Base-by-base conservation (phyloP, 495 filamentous ascomycete genomes). In the Schizothecium vesticola region DNA sequence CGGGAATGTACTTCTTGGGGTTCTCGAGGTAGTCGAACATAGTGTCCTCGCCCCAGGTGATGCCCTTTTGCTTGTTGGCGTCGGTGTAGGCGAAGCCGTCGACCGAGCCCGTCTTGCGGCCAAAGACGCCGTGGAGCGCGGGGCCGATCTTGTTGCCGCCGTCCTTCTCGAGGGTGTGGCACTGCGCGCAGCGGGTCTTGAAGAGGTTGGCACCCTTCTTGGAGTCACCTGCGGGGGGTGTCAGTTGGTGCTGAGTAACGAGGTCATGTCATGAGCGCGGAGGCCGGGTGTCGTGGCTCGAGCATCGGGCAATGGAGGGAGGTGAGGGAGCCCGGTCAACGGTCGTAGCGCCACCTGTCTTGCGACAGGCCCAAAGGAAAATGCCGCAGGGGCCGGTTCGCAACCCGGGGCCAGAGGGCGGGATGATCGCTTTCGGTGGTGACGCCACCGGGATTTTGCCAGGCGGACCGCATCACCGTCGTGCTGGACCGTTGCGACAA, bases 171-270 rank as follows among this genome's bases (percentile, higher is more conserved):
- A 96, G 84, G 79, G 91, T 98, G 86, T 99, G 95, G 89, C 95
- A 99, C 83, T 99, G 95, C 67, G 92, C 91, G 83, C 95, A 99
- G 78, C 95, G 90, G 72, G 95, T 99, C 91, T 96, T 96, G 92
- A 98, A 99, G 78, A 99, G 92, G 86, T 91, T 93, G 81, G 94
- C 95, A 85, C 95, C 95, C 89, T 99, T 99, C 83, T 93, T 91
- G 77, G 86, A 80, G 82, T 97, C 92, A 84, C 95, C 95, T 99
- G 78, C 67, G 75, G 61, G 51, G n/a, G 56, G 43, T 58, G 79
- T 85, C 71, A 86, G 84, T 71, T 58, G 59, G 25, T 24, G 61
- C 29, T 22, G n/a, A 33, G 21, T 56, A 43, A 36, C 16, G 57
- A 12, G 19, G 33, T 64, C 60, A 16, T 23, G 64, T 59, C 25